Evolutionary conservation across 805 yeast species (phyloP), one percentile per base, ranked within the genome.

Genomic region (Ascoidea tarda): DNA sequence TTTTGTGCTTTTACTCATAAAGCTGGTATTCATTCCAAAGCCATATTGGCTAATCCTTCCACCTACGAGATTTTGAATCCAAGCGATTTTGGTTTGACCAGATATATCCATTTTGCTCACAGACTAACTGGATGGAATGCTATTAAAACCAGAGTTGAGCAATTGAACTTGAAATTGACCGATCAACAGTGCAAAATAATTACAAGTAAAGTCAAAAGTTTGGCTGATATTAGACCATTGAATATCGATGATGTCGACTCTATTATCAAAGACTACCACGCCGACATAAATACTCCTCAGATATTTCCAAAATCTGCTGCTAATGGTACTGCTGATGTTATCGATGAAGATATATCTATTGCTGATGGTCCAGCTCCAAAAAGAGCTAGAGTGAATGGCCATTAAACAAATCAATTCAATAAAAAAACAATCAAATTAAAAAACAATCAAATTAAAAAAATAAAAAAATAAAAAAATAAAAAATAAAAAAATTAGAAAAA

Each of bases 1-100:
- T 93, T 93, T 84, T 93, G 98, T 76, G 99, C 99, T 49, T 91
- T 91, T 75, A 91, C 99, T 55, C 99, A 91, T 76, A 91, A 91
- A 78, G 99, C 99, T 54, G 99, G 99, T 71, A 90, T 91, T 67
- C 99, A 91, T 69, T 98, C 99, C 63, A 91, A 93, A 77, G 98
- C 98, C 54, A 91, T 91, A 61, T 79, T 91, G 59, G 99, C 99
- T 54, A 93, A 91, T 73, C 99, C 99, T 57, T 88, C 96, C 49
- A 93, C 98, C n/a, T 91, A 91, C 69, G 99, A 91, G 76, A 91
- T 91, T 64, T 77, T 91, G 67, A 85, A 85, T 67, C 99, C 99
- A 53, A 73, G 84, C 33, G 99, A 91, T 72, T 91, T 91, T 64
- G 99, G 99, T 67, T 79, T 91, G 66, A 82, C 95, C 53, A 82